Conservation (phyloP, 2,329 filamentous ascomycete species). For the Tolypocladium ovalisporum region DNA sequence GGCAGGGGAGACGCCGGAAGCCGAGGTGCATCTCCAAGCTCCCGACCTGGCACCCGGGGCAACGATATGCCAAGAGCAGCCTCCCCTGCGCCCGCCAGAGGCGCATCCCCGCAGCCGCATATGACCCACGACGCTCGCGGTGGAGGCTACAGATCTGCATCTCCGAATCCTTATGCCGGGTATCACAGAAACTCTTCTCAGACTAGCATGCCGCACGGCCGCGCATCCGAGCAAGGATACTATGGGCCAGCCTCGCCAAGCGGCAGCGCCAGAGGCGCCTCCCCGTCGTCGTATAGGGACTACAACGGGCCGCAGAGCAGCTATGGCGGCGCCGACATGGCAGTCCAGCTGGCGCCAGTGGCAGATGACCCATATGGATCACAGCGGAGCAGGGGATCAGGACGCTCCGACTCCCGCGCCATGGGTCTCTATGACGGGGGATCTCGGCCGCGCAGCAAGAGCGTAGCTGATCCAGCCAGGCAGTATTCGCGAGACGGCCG, state of each 20-base stretch:
- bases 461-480: conserved; percentile 69
- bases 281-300: conserved; percentile 37
- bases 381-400: conserved; percentile 35
- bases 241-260: conserved; percentile 41
- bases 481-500: conserved; percentile 80
- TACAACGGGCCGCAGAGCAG: conserved; percentile 40
- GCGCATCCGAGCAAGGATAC: conserved; percentile 38
- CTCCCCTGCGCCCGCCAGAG: conserved; percentile 59
- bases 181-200: conserved; percentile 26
- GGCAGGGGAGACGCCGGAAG: conserved; percentile 17
- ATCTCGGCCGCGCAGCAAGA: conserved; percentile 61
- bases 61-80: conserved; percentile 47
- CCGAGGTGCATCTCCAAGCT: conserved; percentile 26
- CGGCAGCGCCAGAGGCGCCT: conserved; percentile 32
- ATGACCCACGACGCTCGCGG: conserved; percentile 36
- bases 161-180: conserved; percentile 52
- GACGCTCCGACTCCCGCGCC: conserved; percentile 36
- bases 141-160: conserved; percentile 35
- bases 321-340: conserved; percentile 44
- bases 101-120: conserved; percentile 50
- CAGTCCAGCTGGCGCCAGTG: conserved; percentile 53
- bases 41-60: conserved; percentile 49
- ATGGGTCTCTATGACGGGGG: conserved; percentile 48
- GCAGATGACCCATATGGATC: conserved; percentile 50
- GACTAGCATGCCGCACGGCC: conserved; percentile 28